A percentile compares a stretch with the other conserved stretches of the same genome.
Evolutionary conservation across 177 flowering plant genomes (phyloP).

Genomic region (Vitis hybrid): DNA sequence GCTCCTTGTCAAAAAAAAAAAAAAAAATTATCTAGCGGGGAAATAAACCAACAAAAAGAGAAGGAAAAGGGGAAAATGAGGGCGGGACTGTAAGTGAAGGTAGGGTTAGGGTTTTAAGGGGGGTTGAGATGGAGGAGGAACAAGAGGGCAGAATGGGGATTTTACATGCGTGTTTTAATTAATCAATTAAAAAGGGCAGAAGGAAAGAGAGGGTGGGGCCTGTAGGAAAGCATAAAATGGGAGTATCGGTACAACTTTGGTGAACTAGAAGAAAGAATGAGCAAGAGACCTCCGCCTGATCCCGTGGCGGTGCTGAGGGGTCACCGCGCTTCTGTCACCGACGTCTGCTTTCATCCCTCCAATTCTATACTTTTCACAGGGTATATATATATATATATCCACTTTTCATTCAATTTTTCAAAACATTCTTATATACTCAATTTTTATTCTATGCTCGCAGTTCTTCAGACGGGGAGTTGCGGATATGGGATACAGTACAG

Average conservation of each 20-base stretch:
- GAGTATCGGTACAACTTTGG: too few relatives aligned
- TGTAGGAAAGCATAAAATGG: too few relatives aligned
- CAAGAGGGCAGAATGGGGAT: too few relatives aligned
- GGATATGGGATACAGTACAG: slow-evolving; percentile 79
- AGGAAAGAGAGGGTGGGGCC: not conserved
- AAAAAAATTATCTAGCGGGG: too few relatives aligned
- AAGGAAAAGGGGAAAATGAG: too few relatives aligned
- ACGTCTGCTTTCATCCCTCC: slow-evolving; percentile 72
- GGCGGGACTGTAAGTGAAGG: too few relatives aligned
- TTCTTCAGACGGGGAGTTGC: slow-evolving; percentile 80
- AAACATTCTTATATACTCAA: too few relatives aligned
- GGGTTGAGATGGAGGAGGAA: not conserved
- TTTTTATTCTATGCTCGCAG: slow-evolving; percentile 27
- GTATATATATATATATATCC: slow-evolving; percentile 29
- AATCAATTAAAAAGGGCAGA: not conserved
- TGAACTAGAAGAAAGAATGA: slow-evolving; percentile 28
- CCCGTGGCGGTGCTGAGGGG: slow-evolving; percentile 89
- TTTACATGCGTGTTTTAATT: too few relatives aligned
- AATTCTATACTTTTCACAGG: slow-evolving; percentile 66
- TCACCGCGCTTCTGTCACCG: slow-evolving; percentile 87
- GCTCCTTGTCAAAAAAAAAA: too few relatives aligned
- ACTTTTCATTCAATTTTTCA: not conserved
- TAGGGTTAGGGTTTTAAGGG: too few relatives aligned
- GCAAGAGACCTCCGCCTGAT: slow-evolving; percentile 77
- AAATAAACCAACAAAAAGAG: too few relatives aligned